Base-by-base conservation (phyloP, 306 rosid genomes). In the Abrus precatorius region DNA sequence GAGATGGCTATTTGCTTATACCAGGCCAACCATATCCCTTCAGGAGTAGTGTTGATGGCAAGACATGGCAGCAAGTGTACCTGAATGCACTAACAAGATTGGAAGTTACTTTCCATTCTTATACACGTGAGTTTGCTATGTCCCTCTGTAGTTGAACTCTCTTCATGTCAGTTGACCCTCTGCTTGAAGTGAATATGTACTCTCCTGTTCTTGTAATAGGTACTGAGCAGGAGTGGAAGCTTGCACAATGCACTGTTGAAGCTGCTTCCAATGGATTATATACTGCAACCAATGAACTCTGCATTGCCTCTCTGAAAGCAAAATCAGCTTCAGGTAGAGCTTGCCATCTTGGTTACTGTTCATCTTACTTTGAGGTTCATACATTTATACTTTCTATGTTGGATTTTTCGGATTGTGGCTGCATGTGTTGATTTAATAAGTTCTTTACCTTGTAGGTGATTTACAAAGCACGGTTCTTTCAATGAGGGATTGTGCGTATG, bases 191-290 rank as follows among this genome's bases (percentile, higher is more conserved):
- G 50, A 75, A 52, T 44, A n/a, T 74, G 59, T 82, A 33, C 65
- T 63, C 64, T 85, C 36, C 77, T 90, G 64, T 84, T 84, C 59
- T 59, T 86, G 48, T 85, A 43, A 80, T 80, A 94, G 98, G 97
- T 86, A 79, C 91, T 76, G 98, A 94, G 84, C 97, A 94, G 79
- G 98, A 94, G 84, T 92, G 97, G 98, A 94, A 92, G 90, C 89
- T 86, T 85, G 97, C 95, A 72, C 93, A 94, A 74, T 75, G 91
- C 85, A 84, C 92, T 83, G 87, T 94, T 88, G 97, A 94, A 83
- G 93, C 91, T 87, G 97, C 97, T 81, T 91, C 97, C 75, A 92
- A 60, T 70, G 92, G 88, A 76, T 88, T 94, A 82, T 88, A 90
- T 73, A 78, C 91, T 78, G 92, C 97, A 57, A 83, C 89, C 55